These are phyloP conservation scores for Passalora sequoiae DNA, from an alignment of 2,329 filamentous ascomycete genomes.

Conservation along the genomic window DNA sequence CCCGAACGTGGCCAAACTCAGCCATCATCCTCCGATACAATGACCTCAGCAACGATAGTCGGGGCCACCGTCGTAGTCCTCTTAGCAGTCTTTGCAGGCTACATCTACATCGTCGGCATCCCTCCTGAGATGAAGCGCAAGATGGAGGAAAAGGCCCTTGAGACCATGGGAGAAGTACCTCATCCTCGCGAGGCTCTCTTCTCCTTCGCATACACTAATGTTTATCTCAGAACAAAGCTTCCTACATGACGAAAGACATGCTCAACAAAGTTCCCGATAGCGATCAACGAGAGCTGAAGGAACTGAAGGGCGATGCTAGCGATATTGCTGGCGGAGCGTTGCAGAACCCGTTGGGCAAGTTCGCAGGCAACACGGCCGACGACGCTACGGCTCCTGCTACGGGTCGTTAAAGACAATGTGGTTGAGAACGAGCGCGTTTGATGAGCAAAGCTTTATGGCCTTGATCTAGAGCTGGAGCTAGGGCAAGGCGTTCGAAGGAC, in stretches of 20 bases:
- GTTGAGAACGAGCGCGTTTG: too few species aligned
- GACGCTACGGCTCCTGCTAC: conserved; percentile 24
- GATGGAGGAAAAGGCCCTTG: conserved; percentile 43
- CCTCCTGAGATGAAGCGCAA: conserved; percentile 44
- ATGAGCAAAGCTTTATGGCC: too few species aligned
- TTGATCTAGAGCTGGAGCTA: too few species aligned
- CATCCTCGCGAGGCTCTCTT: background rate
- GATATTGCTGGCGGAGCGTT: conserved; percentile 31
- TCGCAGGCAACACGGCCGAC: conserved; percentile 24
- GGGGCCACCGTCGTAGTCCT: conserved; percentile 32
- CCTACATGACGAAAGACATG: conserved; percentile 31
- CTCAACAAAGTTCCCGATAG: conserved; percentile 29
- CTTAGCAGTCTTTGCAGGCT: conserved; percentile 34
- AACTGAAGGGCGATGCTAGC: conserved; percentile 32
- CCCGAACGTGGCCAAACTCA: too few species aligned
- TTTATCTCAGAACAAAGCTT: conserved; percentile 44
- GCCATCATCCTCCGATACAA: too few species aligned
- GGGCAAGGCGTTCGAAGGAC: too few species aligned
- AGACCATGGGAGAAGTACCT: conserved; percentile 46
- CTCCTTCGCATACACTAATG: background rate
- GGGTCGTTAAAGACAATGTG: too few species aligned
- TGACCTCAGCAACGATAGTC: conserved; percentile 25
- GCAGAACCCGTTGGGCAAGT: conserved; percentile 37
- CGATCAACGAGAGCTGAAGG: conserved; percentile 33
- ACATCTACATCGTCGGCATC: conserved; percentile 46